phyloP scores from a whole-genome alignment of 306 rosid genomes.

The Quercus mongolica region DNA sequence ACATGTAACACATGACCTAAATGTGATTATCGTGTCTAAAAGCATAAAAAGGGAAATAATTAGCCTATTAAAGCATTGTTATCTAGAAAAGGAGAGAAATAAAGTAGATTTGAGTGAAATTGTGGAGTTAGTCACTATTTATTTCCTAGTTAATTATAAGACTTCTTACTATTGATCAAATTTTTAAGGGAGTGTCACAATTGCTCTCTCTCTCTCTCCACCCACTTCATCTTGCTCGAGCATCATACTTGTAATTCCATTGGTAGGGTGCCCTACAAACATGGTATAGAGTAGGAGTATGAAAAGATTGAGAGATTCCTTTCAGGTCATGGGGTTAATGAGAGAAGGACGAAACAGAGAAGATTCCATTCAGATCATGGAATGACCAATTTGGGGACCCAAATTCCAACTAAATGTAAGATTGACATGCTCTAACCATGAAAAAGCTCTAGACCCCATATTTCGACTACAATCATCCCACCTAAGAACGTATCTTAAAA shows the following conservation, averaged over 20 bases:
- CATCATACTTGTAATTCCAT: background rate
- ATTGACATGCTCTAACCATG: slow-evolving; percentile 32
- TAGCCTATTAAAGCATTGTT: background rate
- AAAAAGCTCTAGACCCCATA: slow-evolving; percentile 25
- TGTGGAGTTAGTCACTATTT: too few species aligned
- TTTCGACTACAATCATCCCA: slow-evolving; percentile 35
- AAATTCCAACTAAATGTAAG: slow-evolving; percentile 31
- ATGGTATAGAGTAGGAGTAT: background rate
- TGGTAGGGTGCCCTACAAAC: background rate
- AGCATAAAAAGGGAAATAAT: background rate
- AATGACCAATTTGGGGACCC: slow-evolving; percentile 45
- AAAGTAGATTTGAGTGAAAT: background rate
- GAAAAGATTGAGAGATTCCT: slow-evolving; percentile 27
- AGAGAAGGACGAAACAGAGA: slow-evolving; percentile 21
- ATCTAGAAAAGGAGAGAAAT: background rate
- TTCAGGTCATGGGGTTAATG: slow-evolving; percentile 27
- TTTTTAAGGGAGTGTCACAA: too few species aligned
- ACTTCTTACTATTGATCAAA: too few species aligned
- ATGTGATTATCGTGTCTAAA: background rate
- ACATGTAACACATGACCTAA: background rate
- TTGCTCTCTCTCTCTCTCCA: background rate
- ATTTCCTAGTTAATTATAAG: too few species aligned
- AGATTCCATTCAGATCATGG: slow-evolving; percentile 56
- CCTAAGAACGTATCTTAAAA: slow-evolving; percentile 16
- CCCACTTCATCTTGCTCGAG: background rate